Evolutionary conservation across 768 basidiomycete species (phyloP).

Genomic region (Filobasidium wieringae): DNA sequence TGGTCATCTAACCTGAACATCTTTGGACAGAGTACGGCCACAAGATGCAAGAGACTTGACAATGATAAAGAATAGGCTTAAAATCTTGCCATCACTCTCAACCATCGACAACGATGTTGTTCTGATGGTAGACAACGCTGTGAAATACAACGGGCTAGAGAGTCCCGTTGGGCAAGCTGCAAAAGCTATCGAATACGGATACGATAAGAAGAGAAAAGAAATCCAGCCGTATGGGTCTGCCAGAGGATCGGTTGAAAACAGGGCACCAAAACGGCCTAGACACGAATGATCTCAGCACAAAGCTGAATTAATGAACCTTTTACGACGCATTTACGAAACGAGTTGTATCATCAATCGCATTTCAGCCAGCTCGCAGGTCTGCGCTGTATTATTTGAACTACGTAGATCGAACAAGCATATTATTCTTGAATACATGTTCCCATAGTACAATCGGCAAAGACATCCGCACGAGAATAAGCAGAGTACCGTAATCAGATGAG

Average conservation of each 20-base stretch:
- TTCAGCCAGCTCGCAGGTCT: no score
- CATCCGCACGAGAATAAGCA: background rate
- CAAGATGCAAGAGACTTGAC: constrained; percentile 78
- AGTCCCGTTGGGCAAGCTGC: background rate
- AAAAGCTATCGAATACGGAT: background rate
- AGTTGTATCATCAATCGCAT: background rate
- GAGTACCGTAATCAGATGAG: constrained; percentile 15
- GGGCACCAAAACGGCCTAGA: background rate
- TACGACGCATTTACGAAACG: background rate
- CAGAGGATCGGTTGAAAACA: background rate
- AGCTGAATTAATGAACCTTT: background rate
- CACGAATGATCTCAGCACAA: background rate
- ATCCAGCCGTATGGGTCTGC: background rate
- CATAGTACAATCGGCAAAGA: constrained; percentile 16
- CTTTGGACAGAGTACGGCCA: constrained; percentile 48
- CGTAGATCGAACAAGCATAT: background rate
- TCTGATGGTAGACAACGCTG: constrained; percentile 78
- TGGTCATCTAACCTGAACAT: background rate
- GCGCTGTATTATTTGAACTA: background rate
- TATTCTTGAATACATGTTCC: constrained; percentile 4
- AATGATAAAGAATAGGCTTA: constrained; percentile 55
- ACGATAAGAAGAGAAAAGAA: background rate
- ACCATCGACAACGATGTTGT: constrained; percentile 75
- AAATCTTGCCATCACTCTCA: constrained; percentile 68
- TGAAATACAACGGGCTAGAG: constrained; percentile 56